Base-by-base conservation (phyloP, 306 rosid species). In the Benincasa hispida region DNA sequence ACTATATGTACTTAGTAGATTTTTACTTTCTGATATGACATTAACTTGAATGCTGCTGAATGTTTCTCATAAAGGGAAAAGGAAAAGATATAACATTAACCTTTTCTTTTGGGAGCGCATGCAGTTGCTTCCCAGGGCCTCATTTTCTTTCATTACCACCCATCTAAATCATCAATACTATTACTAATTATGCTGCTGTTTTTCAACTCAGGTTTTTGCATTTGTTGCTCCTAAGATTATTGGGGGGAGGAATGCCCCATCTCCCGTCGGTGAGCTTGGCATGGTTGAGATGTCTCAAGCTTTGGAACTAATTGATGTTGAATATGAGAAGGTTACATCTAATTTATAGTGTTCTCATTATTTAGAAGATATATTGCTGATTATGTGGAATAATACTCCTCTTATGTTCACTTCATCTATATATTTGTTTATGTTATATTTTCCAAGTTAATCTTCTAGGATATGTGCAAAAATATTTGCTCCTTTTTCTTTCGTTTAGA, bases 211-310 rank as follows among this genome's bases (percentile, higher is more conserved):
- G 97, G 99, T 94, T 77, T 87, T 35, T 82, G 97, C 99, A 67
- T 89, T 92, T 84, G 87, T 94, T 84, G 97, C 99, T 74, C 99
- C 99, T 51, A 94, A 94, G 83, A 94, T 94, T 77, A 94, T 94
- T 74, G 97, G 97, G 19, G 99, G 97, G 51, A 88, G 81, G 84
- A 75, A 84, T 80, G 97, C 97, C 2, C 99, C 99, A 30, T 82
- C 97, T 70, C 99, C 99, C 35, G 99, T 94, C 54, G 95, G 96
- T 78, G 97, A 94, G 80, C 97, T 94, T 28, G 99, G 99, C 83
- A 94, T 94, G 99, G 96, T 94, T 80, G 97, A 94, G 87, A 94
- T 92, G 97, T 81, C 99, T 76, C 99, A 92, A 80, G 97, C 99
- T 67, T 80, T 92, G 75, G 84, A 89, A 78, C 85, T 94, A 72